These are phyloP conservation scores for Acmispon strigosus DNA, from an alignment of 306 rosid species.

Conservation along the genomic window DNA sequence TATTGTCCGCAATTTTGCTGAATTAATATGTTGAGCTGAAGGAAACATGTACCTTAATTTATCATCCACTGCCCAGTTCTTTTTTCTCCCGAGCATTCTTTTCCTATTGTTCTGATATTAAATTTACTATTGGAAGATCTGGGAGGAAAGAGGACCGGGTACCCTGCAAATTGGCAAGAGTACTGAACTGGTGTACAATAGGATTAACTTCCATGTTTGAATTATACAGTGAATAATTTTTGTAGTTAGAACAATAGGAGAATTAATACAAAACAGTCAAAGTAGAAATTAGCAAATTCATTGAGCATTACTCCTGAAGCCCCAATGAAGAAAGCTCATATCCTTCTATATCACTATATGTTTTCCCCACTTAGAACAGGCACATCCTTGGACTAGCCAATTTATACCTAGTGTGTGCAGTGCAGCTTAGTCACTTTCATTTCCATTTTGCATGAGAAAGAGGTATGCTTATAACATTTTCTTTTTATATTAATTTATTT, in stretches of 20 bases:
- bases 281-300: background rate
- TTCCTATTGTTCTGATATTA: background rate
- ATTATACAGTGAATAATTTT: constrained; percentile 10
- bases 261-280: background rate
- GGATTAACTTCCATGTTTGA: background rate
- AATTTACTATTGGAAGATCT: background rate
- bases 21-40: constrained; percentile 34
- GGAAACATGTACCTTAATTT: background rate
- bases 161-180: constrained; percentile 14
- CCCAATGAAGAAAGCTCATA: background rate
- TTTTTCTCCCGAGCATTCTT: background rate
- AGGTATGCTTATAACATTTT: background rate
- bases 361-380: background rate
- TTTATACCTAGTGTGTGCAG: background rate
- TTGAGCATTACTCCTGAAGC: background rate
- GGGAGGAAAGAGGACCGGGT: background rate
- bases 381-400: background rate
- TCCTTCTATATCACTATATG: background rate
- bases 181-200: constrained; percentile 19
- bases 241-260: background rate
- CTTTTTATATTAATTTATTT: background rate
- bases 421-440: background rate
- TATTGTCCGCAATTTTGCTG: constrained; percentile 72
- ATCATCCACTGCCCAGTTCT: background rate
- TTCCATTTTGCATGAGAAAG: background rate